phyloP scores from a whole-genome alignment of 192 early-diverging fungal genomes.

The Backusella tarrabulga region DNA sequence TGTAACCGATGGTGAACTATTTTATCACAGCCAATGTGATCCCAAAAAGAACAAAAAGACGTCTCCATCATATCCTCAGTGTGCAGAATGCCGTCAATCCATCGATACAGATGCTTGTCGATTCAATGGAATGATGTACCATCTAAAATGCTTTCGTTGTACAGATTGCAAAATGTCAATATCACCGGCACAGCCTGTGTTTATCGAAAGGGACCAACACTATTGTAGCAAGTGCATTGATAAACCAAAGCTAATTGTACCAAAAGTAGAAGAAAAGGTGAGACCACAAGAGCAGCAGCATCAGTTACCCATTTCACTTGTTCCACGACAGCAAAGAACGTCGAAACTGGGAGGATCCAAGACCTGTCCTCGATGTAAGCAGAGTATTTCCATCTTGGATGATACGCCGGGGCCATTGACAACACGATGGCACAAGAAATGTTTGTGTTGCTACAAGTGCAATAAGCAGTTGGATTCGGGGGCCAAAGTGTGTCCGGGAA shows the following conservation, averaged over 20 bases:
- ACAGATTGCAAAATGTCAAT: background rate
- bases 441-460: slow-evolving; percentile 45
- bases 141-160: slow-evolving; percentile 10
- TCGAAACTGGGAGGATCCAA: slow-evolving; percentile 48
- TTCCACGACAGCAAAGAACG: slow-evolving; percentile 33
- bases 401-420: slow-evolving; percentile 46
- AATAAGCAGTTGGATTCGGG: slow-evolving; percentile 51
- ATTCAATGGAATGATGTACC: background rate
- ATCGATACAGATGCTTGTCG: background rate
- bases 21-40: background rate
- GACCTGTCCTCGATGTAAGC: slow-evolving; percentile 44
- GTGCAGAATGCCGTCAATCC: background rate
- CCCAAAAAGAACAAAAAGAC: background rate
- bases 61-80: background rate
- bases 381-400: slow-evolving; percentile 48
- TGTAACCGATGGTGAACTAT: background rate
- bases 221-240: background rate
- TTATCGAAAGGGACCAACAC: background rate
- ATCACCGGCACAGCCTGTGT: background rate
- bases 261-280: background rate
- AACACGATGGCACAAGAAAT: slow-evolving; percentile 57
- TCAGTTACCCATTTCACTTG: slow-evolving; percentile 20
- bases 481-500: slow-evolving; percentile 35
- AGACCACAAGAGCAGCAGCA: background rate
- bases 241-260: background rate